Evolutionary conservation across 2,329 filamentous ascomycete species (phyloP).

Genomic region (Colletotrichum sublineola): DNA sequence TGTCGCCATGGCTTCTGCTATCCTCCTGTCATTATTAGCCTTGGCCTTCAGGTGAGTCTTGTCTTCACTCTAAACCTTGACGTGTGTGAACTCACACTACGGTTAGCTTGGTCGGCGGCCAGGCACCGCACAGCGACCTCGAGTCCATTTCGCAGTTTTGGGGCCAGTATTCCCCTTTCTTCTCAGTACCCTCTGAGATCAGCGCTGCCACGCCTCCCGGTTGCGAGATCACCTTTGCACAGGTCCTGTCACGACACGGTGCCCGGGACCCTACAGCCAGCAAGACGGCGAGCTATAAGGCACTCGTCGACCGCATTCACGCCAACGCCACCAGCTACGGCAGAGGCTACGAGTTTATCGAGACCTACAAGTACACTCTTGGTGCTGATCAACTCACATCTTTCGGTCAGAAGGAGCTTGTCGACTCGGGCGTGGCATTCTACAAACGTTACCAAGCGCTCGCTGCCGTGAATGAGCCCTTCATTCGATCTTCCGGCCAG

Average conservation of each 20-base stretch:
- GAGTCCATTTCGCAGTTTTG: constrained; percentile 72
- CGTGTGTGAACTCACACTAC: constrained; percentile 3
- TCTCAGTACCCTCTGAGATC: constrained; percentile 77
- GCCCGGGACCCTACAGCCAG: constrained; percentile 81
- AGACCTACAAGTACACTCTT: constrained; percentile 78
- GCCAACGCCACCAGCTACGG: constrained; percentile 67
- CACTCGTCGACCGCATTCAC: constrained; percentile 76
- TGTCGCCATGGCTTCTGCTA: constrained; percentile 43
- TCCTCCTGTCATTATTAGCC: constrained; percentile 16
- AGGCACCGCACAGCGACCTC: constrained; percentile 17
- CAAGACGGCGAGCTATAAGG: constrained; percentile 75
- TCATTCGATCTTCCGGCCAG: constrained; percentile 79
- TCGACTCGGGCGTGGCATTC: constrained; percentile 82
- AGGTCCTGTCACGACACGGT: constrained; percentile 86
- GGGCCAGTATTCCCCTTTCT: constrained; percentile 93
- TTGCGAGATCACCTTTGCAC: constrained; percentile 85
- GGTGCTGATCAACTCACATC: constrained; percentile 76
- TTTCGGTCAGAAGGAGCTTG: constrained; percentile 77
- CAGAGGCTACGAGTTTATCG: constrained; percentile 76
- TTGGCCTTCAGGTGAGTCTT: constrained; percentile 32
- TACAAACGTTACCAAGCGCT: constrained; percentile 79
- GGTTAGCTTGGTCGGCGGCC: constrained; percentile 38
- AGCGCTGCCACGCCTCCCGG: constrained; percentile 69
- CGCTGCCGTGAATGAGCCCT: constrained; percentile 70
- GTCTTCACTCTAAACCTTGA: neutral